Percentiles rank a stretch among this genome's conserved stretches.
Conservation (phyloP, 352 stramenopile species). For the Halophytophthora polymorphica region DNA sequence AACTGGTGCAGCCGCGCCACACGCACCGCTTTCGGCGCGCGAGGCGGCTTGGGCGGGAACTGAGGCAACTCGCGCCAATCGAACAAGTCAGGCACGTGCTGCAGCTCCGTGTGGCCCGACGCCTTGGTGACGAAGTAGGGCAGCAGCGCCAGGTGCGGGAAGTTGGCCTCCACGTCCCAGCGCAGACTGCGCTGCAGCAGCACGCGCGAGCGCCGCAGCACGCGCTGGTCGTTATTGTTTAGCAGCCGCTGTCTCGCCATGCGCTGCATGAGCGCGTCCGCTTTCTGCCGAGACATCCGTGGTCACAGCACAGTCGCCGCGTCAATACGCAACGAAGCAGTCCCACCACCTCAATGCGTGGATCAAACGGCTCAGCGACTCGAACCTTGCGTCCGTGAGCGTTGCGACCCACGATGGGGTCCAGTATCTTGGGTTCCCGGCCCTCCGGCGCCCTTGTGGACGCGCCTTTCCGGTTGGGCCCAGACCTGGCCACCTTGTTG, state of each 20-base stretch:
- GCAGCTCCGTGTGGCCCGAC: slow-evolving; percentile 25
- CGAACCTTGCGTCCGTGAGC: slow-evolving; percentile 42
- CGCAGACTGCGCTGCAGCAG: slow-evolving; percentile 61
- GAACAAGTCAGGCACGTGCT: slow-evolving; percentile 49
- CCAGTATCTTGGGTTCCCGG: slow-evolving; percentile 27
- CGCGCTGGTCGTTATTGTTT: slow-evolving; percentile 39
- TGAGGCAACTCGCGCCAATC: slow-evolving; percentile 38
- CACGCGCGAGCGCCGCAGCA: slow-evolving; percentile 48
- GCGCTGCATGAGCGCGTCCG: slow-evolving; percentile 55
- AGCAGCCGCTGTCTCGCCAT: slow-evolving; percentile 56
- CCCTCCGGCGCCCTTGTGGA: slow-evolving; percentile 1
- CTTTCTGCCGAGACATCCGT: slow-evolving; percentile 27
- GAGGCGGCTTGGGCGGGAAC: slow-evolving; percentile 32
- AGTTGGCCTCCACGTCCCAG: slow-evolving; percentile 51
- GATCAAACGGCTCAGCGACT: too few relatives aligned
- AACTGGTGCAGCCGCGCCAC: slow-evolving; percentile 29
- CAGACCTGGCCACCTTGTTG: slow-evolving; percentile 42
- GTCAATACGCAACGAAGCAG: not conserved
- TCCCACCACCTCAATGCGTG: not conserved
- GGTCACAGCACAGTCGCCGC: not conserved
- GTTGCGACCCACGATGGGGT: slow-evolving; percentile 44
- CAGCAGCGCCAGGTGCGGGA: slow-evolving; percentile 52
- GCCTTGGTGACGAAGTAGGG: slow-evolving; percentile 51
- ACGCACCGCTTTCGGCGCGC: slow-evolving; percentile 7
- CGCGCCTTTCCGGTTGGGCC: slow-evolving; percentile 16